Evolutionary conservation across 2,329 filamentous ascomycete genomes (phyloP).

Genomic region (Setomelanomma holmii): DNA sequence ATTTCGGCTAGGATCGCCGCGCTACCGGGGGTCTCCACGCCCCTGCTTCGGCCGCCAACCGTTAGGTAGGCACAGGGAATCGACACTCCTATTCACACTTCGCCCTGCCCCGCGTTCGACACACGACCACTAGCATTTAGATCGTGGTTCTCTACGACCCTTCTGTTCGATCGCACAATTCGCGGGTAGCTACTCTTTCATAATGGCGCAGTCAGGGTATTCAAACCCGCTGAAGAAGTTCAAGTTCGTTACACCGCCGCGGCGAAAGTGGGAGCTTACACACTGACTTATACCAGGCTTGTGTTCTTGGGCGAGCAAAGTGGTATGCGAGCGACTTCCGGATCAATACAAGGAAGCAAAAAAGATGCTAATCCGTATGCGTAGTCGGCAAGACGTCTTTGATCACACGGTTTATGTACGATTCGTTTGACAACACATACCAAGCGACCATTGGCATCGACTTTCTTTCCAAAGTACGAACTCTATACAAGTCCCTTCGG

Average conservation of each 20-base stretch:
- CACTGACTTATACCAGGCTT: conserved; percentile 65
- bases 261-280: conserved; percentile 13
- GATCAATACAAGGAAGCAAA: neutral
- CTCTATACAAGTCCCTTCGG: neutral
- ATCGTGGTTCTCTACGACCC: conserved; percentile 10
- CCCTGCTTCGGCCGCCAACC: too few relatives aligned
- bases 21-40: too few relatives aligned
- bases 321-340: conserved; percentile 67
- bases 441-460: conserved; percentile 99
- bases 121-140: conserved; percentile 5
- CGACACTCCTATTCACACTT: conserved; percentile 33
- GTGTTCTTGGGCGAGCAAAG: conserved; percentile 99
- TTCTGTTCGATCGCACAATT: conserved; percentile 6
- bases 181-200: conserved; percentile 35
- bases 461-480: conserved; percentile 89
- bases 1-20: too few relatives aligned
- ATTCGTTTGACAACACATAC: conserved; percentile 99
- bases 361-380: conserved; percentile 21
- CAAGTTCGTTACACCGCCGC: conserved; percentile 69
- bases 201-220: conserved; percentile 85
- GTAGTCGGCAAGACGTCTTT: conserved; percentile 97
- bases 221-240: conserved; percentile 99
- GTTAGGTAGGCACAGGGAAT: too few relatives aligned
- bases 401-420: conserved; percentile 99
- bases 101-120: conserved; percentile 15